Conservation (phyloP, 192 early-diverging fungal species). For the Coemansia aciculifera region DNA sequence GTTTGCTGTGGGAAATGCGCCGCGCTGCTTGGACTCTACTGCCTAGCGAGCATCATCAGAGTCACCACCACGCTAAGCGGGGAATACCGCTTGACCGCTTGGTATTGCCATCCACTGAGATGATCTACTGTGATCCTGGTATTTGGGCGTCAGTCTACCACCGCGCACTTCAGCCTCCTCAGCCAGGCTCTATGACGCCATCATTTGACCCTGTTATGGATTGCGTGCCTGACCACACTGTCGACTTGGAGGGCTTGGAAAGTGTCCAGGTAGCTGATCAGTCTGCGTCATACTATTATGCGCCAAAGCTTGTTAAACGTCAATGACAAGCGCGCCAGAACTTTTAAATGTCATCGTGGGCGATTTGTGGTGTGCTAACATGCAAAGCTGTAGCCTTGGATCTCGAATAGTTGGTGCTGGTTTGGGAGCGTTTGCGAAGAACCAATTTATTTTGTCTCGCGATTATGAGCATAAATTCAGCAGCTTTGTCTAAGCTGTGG, state of each 20-base stretch:
- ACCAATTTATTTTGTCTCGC: no score
- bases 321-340: background rate
- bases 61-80: background rate
- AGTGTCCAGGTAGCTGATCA: background rate
- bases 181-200: background rate
- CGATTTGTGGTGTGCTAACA: background rate
- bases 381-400: no score
- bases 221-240: background rate
- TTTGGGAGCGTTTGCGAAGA: no score
- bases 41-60: background rate
- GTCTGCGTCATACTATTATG: background rate
- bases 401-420: no score
- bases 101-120: conserved; percentile 15
- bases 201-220: background rate
- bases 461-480: no score
- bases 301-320: background rate
- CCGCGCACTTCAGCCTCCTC: background rate
- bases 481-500: no score
- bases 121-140: conserved; percentile 11
- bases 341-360: background rate
- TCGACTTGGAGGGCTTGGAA: conserved; percentile 9
- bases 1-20: conserved; percentile 53
- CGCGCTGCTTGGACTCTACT: conserved; percentile 31
- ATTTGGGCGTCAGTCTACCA: conserved; percentile 30
- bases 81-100: conserved; percentile 9